Base-by-base conservation (phyloP, 2,329 filamentous ascomycete species). In the Fusarium acutatum region DNA sequence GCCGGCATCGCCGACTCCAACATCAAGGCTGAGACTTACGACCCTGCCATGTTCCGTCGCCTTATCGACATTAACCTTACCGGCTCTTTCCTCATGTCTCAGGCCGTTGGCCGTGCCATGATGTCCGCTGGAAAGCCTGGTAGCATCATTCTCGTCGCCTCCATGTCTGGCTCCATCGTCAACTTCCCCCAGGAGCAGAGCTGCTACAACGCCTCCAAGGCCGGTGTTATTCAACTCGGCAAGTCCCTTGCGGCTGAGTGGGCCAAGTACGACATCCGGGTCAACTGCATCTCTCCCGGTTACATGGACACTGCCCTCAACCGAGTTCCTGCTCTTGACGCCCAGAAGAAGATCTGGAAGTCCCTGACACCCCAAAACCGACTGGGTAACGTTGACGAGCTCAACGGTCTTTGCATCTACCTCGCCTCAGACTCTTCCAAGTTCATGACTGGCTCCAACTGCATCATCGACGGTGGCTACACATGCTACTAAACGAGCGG, bases 261-360 rank as follows among this genome's bases (percentile, higher is more conserved):
- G 93, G 92, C 93, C 78, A 92, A 93, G 84, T 88, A 94, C 83
- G 87, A 88, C 77, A 94, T 96, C 80, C 91, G 93, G 41, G 93
- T 95, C 79, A 96, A 96, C 88, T 92, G 90, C 82, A 94, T 96
- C 83, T 94, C 91, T 12, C 93, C 94, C 26, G 93, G 93, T 35
- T 96, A 96, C 86, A 95, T 96, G 91, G 93, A 95, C 85, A 96
- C 93, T 10, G 92, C 91, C 10, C 86, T 94, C 71, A 95, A 94
- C 88, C 91, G 91, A 68, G 92, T 94, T 13, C 92, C 92, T 28
- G 91, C 91, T 43, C 90, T 95, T 26, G 92, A 95, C 73, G 92
- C 91, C 53, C 92, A 94, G 87, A 94, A 94, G 90, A 92, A 91
- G 84, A 93, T 94, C 82, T 95, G 93, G 93, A 90, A 89, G 77